Evolutionary conservation across 306 rosid genomes (phyloP).

Genomic region (Glycine soja): DNA sequence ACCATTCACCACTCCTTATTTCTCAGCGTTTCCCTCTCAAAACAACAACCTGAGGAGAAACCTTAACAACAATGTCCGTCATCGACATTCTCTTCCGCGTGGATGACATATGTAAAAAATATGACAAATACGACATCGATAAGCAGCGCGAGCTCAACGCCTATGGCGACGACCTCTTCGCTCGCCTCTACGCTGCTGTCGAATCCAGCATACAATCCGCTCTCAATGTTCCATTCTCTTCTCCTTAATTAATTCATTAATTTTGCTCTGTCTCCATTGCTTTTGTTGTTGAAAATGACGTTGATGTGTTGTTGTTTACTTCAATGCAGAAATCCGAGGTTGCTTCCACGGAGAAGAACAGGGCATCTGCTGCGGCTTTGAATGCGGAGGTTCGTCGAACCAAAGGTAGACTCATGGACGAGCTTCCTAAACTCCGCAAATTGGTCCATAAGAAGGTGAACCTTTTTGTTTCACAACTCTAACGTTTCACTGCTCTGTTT

Average conservation of each 20-base stretch:
- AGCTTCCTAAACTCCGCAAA: conserved; percentile 77
- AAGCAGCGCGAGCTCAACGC: conserved; percentile 77
- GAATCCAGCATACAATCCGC: conserved; percentile 62
- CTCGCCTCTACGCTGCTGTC: conserved; percentile 60
- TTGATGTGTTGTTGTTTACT: background rate
- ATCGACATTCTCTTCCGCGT: conserved; percentile 84
- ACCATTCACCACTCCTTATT: background rate
- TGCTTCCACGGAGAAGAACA: conserved; percentile 48
- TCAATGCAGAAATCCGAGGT: conserved; percentile 54
- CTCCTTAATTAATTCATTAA: too few relatives aligned
- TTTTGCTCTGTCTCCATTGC: background rate
- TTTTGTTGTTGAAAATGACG: background rate
- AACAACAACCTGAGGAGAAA: background rate
- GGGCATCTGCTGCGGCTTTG: conserved; percentile 55
- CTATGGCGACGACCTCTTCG: conserved; percentile 72
- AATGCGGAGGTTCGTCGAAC: conserved; percentile 64
- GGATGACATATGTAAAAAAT: conserved; percentile 73
- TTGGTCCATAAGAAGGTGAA: conserved; percentile 74
- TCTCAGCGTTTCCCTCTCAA: background rate
- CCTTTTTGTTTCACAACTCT: background rate
- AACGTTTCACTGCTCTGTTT: background rate
- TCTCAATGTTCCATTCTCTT: conserved; percentile 45
- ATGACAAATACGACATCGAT: conserved; percentile 67
- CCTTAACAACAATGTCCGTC: conserved; percentile 64
- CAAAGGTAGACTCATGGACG: conserved; percentile 73